Evolutionary conservation across 2,329 filamentous ascomycete species (phyloP), one percentile per base, ranked within the genome.

Genomic region (Ophiognomonia clavigignenti-juglandacearum): DNA sequence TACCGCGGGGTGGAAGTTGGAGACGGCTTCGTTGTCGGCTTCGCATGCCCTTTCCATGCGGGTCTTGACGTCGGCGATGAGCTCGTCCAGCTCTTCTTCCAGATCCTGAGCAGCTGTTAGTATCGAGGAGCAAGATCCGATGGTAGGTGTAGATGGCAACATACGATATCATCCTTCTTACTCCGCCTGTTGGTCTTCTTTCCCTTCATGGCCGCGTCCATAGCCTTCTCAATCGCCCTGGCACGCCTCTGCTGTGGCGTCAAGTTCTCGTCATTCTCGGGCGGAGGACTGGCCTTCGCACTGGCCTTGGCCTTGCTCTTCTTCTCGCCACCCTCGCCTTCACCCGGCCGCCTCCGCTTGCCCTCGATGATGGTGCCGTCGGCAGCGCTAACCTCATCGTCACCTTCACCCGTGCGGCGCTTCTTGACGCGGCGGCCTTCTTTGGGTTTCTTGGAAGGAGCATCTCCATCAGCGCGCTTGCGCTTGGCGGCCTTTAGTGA

Each of bases 1-100:
- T 50, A 90, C 81, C 24, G 93, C 93, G 1, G 92, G 89, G 60
- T 88, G 77, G 55, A 86, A 84, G 42, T 83, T 77, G 55, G 86
- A 79, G 57, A 93, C 90, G 32, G 88, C 89, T 46, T 83, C 73
- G 57, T 92, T 91, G 66, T 98, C 93, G 31, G 83, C 80, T 65
- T 91, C 81, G 51, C 92, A 96, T 14, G 93, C 93, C 55, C 83
- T 78, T 56, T 93, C 90, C 91, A 98, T 98, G 47, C 83, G 82
- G 45, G 87, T 77, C 61, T 93, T 93, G 64, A 98, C 85, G 40
- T 85, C 77, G 48, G 88, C 88, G 54, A 98, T 90, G 61, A 95
- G 85, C 37, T 90, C 86, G 63, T 97, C 93, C 56, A 92, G 87
- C 68, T 87, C 85, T 59, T 89, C 85, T 64, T 96, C 91, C 39